phyloP scores from a whole-genome alignment of 1,284 basidiomycete genomes.

The Anthracocystis panici-leucophaei region DNA sequence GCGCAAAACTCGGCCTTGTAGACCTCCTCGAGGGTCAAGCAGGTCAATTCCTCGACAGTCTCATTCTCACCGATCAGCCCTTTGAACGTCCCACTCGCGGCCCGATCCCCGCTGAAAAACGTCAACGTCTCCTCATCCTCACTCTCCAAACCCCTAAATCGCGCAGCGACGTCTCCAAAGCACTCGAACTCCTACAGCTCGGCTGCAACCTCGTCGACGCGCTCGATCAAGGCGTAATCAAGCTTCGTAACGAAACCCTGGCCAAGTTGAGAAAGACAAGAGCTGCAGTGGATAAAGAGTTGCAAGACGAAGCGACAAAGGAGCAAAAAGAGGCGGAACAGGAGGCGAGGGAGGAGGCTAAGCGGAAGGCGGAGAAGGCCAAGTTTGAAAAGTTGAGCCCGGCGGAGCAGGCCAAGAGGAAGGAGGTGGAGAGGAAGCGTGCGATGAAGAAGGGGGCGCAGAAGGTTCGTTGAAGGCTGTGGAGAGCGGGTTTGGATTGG shows the following conservation, averaged over 20 bases:
- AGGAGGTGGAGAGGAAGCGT: conserved; percentile 65
- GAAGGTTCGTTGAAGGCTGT: conserved; percentile 21
- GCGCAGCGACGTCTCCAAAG: conserved; percentile 25
- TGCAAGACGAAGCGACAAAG: conserved; percentile 50
- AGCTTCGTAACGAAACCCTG: conserved; percentile 49
- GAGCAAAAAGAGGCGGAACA: conserved; percentile 57
- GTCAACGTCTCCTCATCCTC: conserved; percentile 55
- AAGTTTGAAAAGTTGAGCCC: conserved; percentile 64
- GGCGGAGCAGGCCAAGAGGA: conserved; percentile 66
- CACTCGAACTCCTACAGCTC: conserved; percentile 56
- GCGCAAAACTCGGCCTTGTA: conserved; percentile 56
- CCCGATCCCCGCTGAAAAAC: conserved; percentile 43
- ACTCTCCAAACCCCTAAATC: conserved; percentile 58
- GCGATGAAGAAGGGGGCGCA: conserved; percentile 56
- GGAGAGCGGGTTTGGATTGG: neutral
- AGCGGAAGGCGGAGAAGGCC: conserved; percentile 59
- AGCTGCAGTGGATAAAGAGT: conserved; percentile 53
- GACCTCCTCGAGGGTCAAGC: conserved; percentile 52
- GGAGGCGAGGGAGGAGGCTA: conserved; percentile 59
- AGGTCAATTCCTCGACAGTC: conserved; percentile 56
- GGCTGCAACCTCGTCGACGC: conserved; percentile 66
- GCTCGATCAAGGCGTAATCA: conserved; percentile 51
- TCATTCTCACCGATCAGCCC: conserved; percentile 66
- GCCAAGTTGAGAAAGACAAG: conserved; percentile 60
- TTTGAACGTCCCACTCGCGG: conserved; percentile 38